phyloP scores from a whole-genome alignment of 2,329 filamentous ascomycete genomes.

The Mycocentrospora acerina region DNA sequence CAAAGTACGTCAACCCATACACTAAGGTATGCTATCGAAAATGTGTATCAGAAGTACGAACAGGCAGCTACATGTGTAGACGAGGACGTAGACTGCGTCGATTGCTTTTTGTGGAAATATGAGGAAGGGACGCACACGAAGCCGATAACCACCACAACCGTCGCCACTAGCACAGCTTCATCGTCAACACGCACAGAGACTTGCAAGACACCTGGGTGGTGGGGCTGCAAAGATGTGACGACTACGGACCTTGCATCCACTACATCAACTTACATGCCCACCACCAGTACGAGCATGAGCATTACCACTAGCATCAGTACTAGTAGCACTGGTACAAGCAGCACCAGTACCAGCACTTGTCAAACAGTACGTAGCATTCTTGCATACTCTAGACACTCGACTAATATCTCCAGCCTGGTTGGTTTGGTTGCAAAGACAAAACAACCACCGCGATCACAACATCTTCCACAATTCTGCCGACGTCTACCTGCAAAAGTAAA shows the following conservation, averaged over 20 bases:
- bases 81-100: constrained; percentile 37
- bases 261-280: constrained; percentile 17
- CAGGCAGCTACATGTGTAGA: constrained; percentile 35
- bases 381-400: neutral
- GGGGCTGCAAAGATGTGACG: constrained; percentile 40
- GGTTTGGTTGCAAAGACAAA: constrained; percentile 42
- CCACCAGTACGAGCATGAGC: constrained; percentile 18
- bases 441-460: constrained; percentile 24
- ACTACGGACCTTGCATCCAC: constrained; percentile 22
- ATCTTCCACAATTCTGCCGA: constrained; percentile 23
- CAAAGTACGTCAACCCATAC: constrained; percentile 36
- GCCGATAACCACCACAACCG: constrained; percentile 22
- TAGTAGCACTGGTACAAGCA: constrained; percentile 30
- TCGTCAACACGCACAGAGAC: constrained; percentile 37
- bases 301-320: constrained; percentile 27
- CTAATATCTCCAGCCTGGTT: constrained; percentile 31
- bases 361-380: constrained; percentile 27
- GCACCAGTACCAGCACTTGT: constrained; percentile 30
- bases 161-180: constrained; percentile 19
- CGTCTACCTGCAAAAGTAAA: constrained; percentile 35
- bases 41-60: constrained; percentile 38
- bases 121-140: constrained; percentile 38
- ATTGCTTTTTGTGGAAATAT: constrained; percentile 41
- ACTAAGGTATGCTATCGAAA: constrained; percentile 37
- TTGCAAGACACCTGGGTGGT: constrained; percentile 42